Evolutionary conservation across 2,329 filamentous ascomycete species (phyloP), one percentile per base, ranked within the genome.

Genomic region (Pyrenochaeta sp.): DNA sequence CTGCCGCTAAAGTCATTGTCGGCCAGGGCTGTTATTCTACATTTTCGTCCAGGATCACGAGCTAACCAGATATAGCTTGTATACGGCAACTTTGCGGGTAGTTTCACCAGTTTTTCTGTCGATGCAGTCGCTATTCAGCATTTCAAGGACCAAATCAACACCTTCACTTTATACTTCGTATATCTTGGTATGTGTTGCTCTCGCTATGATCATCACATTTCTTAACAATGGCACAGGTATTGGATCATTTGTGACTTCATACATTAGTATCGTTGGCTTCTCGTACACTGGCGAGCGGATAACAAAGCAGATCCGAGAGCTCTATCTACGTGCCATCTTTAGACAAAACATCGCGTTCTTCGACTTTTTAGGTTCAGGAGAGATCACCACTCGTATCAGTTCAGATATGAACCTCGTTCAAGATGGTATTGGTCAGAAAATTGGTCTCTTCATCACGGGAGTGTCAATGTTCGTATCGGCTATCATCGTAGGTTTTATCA

Each of bases 321-420:
- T 75, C 10, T 98, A 98, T 67, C 84, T 99, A 6, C 84, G 88
- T 64, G 75, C 75, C 29, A 77, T 77, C 32, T 74, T 78, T 48
- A 64, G 74, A 10, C 75, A 78, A 45, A 78, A 78, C 49, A 75
- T 78, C 35, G 75, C 72, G 9, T 78, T 75, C 56, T 78, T 78
- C 49, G 95, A 99, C 76, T 96, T 96, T 71, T 83, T 97, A 10
- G 95, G 95, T 45, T 91, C 94, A 21, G 95, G 95, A 59, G 95
- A 98, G 78, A 90, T 98, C 56, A 97, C 94, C 0, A 98, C 94
- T 1, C 88, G 93, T 58, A 98, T 99, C 69, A 98, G 94, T 0
- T 89, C 93, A 17, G 94, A 98, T 75, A 97, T 93, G 57, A 97
- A 97, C 68, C 79, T 96, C 48, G 89, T 99, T 47, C 94, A 98